Evolutionary conservation across 2,329 filamentous ascomycete species (phyloP).

Genomic region (Sporothrix mexicana): DNA sequence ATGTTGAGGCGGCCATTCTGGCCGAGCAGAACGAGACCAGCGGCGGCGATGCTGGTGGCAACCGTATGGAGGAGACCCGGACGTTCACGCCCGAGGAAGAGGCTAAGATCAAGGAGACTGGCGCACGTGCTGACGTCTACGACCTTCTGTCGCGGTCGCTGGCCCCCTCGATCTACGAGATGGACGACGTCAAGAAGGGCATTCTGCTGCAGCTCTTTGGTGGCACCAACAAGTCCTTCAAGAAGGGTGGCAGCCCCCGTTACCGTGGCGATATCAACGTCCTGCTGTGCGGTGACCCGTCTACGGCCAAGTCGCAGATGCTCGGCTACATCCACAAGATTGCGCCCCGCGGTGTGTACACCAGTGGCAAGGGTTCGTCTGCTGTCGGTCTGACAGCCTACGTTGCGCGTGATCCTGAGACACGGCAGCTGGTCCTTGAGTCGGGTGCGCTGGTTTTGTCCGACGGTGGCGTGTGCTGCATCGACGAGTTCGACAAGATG

Average conservation of each 20-base stretch:
- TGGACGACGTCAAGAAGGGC: slow-evolving; percentile 99
- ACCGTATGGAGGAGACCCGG: slow-evolving; percentile 79
- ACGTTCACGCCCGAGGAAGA: slow-evolving; percentile 87
- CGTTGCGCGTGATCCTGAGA: slow-evolving; percentile 80
- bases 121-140: slow-evolving; percentile 83
- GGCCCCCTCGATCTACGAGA: slow-evolving; percentile 94
- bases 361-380: slow-evolving; percentile 79
- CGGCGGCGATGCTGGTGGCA: slow-evolving; percentile 67
- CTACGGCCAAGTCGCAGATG: slow-evolving; percentile 93
- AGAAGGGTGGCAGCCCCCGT: slow-evolving; percentile 92
- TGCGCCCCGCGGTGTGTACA: slow-evolving; percentile 84
- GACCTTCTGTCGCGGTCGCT: slow-evolving; percentile 89
- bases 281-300: slow-evolving; percentile 94
- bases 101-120: slow-evolving; percentile 82
- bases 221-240: slow-evolving; percentile 96
- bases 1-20: slow-evolving; percentile 56
- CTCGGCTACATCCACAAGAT: slow-evolving; percentile 97
- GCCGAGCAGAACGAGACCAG: slow-evolving; percentile 41
- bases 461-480: slow-evolving; percentile 83
- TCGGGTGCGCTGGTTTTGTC: slow-evolving; percentile 79
- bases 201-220: slow-evolving; percentile 96
- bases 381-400: slow-evolving; percentile 83
- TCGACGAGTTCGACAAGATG: slow-evolving; percentile 89
- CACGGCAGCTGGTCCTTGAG: slow-evolving; percentile 78
- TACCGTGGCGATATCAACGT: slow-evolving; percentile 98